Evolutionary conservation across 2,329 filamentous ascomycete species (phyloP).

Genomic region (Fusarium vanettenii): DNA sequence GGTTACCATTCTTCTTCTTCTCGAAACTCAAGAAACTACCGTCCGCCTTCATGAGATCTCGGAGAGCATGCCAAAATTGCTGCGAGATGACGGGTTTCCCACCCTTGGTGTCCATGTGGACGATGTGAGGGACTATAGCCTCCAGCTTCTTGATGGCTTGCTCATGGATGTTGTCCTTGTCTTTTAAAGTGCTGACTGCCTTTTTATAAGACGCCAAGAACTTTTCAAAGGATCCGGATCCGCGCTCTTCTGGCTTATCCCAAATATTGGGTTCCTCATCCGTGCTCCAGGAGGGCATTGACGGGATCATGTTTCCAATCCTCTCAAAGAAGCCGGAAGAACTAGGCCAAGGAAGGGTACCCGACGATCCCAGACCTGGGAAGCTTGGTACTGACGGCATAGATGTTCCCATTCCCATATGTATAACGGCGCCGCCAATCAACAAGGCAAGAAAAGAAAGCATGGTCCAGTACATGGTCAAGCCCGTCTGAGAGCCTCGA

Average conservation of each 20-base stretch:
- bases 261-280: constrained; percentile 35
- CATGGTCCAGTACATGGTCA: background rate
- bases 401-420: background rate
- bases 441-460: constrained; percentile 4
- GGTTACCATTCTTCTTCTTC: constrained; percentile 51
- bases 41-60: constrained; percentile 63
- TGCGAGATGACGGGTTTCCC: constrained; percentile 67
- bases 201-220: constrained; percentile 44
- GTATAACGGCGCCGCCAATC: background rate
- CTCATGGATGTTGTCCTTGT: constrained; percentile 49
- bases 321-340: constrained; percentile 27
- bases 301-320: constrained; percentile 41
- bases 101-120: constrained; percentile 65
- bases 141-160: constrained; percentile 57
- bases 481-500: background rate
- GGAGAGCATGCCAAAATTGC: constrained; percentile 74
- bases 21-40: constrained; percentile 60
- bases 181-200: constrained; percentile 46
- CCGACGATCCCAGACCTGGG: constrained; percentile 1
- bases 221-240: constrained; percentile 28
- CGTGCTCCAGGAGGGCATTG: constrained; percentile 40
- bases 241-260: constrained; percentile 25
- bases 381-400: constrained; percentile 5
- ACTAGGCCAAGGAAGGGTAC: constrained; percentile 20
- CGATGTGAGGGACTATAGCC: constrained; percentile 63